Percentiles rank a stretch among this genome's conserved stretches.
phyloP scores from a whole-genome alignment of 2,329 filamentous ascomycete genomes.

The Fusarium palustre region DNA sequence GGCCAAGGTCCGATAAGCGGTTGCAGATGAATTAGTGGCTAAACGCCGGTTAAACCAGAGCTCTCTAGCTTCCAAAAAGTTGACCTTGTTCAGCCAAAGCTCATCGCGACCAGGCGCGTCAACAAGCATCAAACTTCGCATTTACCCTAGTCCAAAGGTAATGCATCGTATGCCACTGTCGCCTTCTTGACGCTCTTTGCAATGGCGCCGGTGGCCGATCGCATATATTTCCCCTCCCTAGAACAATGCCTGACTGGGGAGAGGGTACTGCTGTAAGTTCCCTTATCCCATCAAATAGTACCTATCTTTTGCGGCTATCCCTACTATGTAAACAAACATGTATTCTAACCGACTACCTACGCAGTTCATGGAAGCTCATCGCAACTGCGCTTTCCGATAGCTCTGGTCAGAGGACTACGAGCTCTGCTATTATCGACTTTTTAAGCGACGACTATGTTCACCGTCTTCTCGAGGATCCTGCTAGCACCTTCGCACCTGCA shows the following conservation, averaged over 20 bases:
- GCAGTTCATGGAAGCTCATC: slow-evolving; percentile 71
- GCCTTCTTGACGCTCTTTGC: slow-evolving; percentile 63
- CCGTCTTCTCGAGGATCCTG: slow-evolving; percentile 74
- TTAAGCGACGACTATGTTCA: slow-evolving; percentile 76
- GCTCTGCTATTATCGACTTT: slow-evolving; percentile 72
- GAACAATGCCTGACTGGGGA: slow-evolving; percentile 87
- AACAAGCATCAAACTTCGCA: slow-evolving; percentile 48
- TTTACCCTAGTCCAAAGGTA: slow-evolving; percentile 48
- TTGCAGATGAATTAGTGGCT: slow-evolving; percentile 34
- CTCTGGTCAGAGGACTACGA: slow-evolving; percentile 66
- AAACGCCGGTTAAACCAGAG: slow-evolving; percentile 45
- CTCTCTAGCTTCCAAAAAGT: slow-evolving; percentile 48
- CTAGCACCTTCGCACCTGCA: slow-evolving; percentile 73
- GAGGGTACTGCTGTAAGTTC: slow-evolving; percentile 79
- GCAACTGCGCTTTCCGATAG: slow-evolving; percentile 67
- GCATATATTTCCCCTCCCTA: slow-evolving; percentile 84
- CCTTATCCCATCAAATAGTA: neutral
- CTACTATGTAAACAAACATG: slow-evolving; percentile 26
- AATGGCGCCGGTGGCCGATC: slow-evolving; percentile 79
- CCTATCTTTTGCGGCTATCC: slow-evolving; percentile 14
- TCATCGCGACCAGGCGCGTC: slow-evolving; percentile 52
- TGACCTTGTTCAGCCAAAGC: slow-evolving; percentile 43
- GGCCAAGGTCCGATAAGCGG: slow-evolving; percentile 41
- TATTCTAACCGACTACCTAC: slow-evolving; percentile 39
- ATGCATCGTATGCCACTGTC: slow-evolving; percentile 55